phyloP scores from a whole-genome alignment of 495 filamentous ascomycete genomes.

The Amniculicola lignicola region DNA sequence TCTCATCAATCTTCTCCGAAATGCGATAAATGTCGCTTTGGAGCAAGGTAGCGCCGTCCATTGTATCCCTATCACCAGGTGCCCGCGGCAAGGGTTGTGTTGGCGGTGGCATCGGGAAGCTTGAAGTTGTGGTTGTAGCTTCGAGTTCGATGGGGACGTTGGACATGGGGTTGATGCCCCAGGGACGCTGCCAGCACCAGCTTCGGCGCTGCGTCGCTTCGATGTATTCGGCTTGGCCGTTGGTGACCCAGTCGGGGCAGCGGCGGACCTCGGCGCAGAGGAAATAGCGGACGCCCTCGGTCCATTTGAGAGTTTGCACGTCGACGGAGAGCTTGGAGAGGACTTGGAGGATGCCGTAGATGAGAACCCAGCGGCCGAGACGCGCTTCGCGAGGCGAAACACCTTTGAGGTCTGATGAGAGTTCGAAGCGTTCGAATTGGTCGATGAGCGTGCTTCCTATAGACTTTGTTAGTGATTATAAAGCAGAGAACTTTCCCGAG shows the following conservation, averaged over 20 bases:
- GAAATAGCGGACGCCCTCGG: conserved; percentile 61
- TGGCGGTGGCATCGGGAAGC: too few relatives aligned
- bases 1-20: conserved; percentile 29
- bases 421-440: conserved; percentile 62
- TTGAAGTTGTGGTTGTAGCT: not conserved
- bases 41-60: conserved; percentile 25
- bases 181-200: conserved; percentile 31
- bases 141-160: conserved; percentile 24
- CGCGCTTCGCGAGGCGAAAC: conserved; percentile 32
- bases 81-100: too few relatives aligned
- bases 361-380: conserved; percentile 38
- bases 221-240: conserved; percentile 11
- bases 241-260: conserved; percentile 30
- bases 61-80: not conserved
- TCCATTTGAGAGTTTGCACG: conserved; percentile 56
- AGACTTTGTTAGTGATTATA: conserved; percentile 11
- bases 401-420: conserved; percentile 36
- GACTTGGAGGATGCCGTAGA: conserved; percentile 44
- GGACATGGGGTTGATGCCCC: conserved; percentile 2
- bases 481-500: not conserved
- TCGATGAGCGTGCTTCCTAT: conserved; percentile 55
- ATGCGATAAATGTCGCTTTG: conserved; percentile 25
- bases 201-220: conserved; percentile 25
- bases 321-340: conserved; percentile 67
- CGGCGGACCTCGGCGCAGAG: conserved; percentile 46